Conservation (phyloP, 352 stramenopile species). For the Phytophthora melonis region DNA sequence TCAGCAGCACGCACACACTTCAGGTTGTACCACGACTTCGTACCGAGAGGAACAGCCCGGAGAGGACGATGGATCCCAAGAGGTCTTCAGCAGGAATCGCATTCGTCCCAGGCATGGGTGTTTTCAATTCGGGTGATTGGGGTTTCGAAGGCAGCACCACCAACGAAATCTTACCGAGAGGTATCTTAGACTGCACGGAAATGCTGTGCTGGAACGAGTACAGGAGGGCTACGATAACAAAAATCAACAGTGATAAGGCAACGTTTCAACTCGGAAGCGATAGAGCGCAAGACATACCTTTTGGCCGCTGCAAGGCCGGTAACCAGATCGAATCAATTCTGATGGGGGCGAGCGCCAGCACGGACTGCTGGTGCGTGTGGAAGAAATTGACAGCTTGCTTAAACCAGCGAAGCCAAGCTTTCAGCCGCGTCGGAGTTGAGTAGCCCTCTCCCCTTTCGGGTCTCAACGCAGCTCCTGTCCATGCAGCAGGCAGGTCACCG, state of each 20-base stretch:
- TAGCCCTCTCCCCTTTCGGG: slow-evolving; percentile 27
- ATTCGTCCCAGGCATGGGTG: background rate
- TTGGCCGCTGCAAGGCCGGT: slow-evolving; percentile 50
- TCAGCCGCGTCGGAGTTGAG: slow-evolving; percentile 32
- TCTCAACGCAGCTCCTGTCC: slow-evolving; percentile 11
- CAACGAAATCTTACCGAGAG: slow-evolving; percentile 37
- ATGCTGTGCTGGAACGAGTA: slow-evolving; percentile 48
- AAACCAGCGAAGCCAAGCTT: slow-evolving; percentile 43
- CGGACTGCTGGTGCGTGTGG: slow-evolving; percentile 35
- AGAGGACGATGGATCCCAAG: slow-evolving; percentile 45
- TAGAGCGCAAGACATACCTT: slow-evolving; percentile 42
- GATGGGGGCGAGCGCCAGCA: slow-evolving; percentile 13
- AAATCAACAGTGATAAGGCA: background rate
- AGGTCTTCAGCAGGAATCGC: slow-evolving; percentile 11
- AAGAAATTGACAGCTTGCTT: slow-evolving; percentile 43
- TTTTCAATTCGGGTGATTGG: background rate
- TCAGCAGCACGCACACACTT: background rate
- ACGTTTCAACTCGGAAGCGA: background rate
- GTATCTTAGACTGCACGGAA: slow-evolving; percentile 23
- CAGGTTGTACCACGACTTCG: background rate
- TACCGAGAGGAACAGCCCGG: slow-evolving; percentile 59
- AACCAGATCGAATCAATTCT: slow-evolving; percentile 43
- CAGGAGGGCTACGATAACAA: slow-evolving; percentile 39
- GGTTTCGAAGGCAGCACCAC: slow-evolving; percentile 24
- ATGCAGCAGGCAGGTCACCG: slow-evolving; percentile 24